Evolutionary conservation across 768 basidiomycete genomes (phyloP), one percentile per base, ranked within the genome.

Genomic region (Asterophora lycoperdoides): DNA sequence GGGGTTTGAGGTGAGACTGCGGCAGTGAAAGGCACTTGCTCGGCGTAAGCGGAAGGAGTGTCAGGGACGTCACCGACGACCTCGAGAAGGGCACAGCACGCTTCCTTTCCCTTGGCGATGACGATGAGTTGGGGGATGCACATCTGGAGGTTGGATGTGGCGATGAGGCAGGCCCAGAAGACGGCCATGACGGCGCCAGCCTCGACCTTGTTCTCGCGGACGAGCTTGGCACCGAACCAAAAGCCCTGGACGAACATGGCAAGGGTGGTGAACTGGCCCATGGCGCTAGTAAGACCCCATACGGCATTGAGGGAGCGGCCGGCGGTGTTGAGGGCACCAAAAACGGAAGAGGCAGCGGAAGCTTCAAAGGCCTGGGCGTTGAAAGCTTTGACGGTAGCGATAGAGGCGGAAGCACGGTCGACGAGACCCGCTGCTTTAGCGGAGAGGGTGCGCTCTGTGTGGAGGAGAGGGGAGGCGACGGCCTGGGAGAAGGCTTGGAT

Each of bases 141-240:
- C 76, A 87, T 82, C 63, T 96, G 93, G 2, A 96, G 69, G 64
- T 91, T 93, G 57, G 79, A 84, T 1, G 88, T 86, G 0, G 91
- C 93, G 52, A 97, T 88, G 17, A 97, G 72, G 63, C 91, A 93
- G 0, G 95, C 93, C 94, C 95, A 98, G 65, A 98, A 99, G 44
- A 94, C 91, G n/a, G 88, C 84, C 86, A 93, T 94, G 54, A 97
- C 88, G 30, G 85, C 79, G 1, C 92, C 92, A 0, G 87, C 70
- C 3, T 69, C 68, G 45, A 81, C 75, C 53, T 74, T 80, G 13
- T 86, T 88, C 10, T 84, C 75, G n/a, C 81, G 68, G n/a, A 99
- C 92, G 44, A 96, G 77, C 61, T 87, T 84, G 2, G 86, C 78
- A 10, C 94, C 95, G 60, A 86, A 98, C 93, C 95, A 97, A 68